Evolutionary conservation across 2,329 filamentous ascomycete species (phyloP), one percentile per base, ranked within the genome.

Genomic region (Rutstroemia sydowiana): DNA sequence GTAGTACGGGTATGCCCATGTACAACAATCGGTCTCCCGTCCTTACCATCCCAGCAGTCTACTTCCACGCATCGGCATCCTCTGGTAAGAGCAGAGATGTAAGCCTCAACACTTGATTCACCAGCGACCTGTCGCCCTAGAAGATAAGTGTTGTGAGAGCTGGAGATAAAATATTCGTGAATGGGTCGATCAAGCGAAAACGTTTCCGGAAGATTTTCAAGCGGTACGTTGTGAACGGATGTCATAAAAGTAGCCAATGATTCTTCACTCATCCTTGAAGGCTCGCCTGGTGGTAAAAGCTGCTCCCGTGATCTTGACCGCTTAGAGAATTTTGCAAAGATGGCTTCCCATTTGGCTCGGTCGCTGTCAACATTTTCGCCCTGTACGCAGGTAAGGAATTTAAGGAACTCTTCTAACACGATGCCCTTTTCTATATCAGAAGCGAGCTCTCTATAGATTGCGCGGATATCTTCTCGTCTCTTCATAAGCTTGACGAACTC

Each of bases 141-240:
- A 1, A 98, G 82, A 64, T 98, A 98, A 0, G 93, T 98, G 70
- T 98, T 98, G 75, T 98, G 93, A 1, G 93, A 97, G 72, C 91
- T 96, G 1, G 92, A 97, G 59, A 98, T 93, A 73, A 90, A 96
- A 69, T 98, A 98, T 66, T 97, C 92, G 66, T 95, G 95, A 67
- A 97, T 74, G 0, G 93, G 93, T 21, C 87, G 82, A 64, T 95
- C 83, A 50, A 96, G 80, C 5, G 73, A 73, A 51, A 82, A 81
- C 26, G 81, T 71, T 11, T 78, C 69, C n/a, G 80, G 77, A 55
- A 78, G 75, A 39, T 78, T 77, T 26, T 77, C 71, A 39, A 89
- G 77, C 2, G 87, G 76, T 2, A 81, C 75, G 63, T 95, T 95
- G 60, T 82, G 77, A 41, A 79, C 78, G 0, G 88, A 95, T 13